phyloP scores from a whole-genome alignment of 2,329 filamentous ascomycete genomes.

The Pseudomassariella vexata region DNA sequence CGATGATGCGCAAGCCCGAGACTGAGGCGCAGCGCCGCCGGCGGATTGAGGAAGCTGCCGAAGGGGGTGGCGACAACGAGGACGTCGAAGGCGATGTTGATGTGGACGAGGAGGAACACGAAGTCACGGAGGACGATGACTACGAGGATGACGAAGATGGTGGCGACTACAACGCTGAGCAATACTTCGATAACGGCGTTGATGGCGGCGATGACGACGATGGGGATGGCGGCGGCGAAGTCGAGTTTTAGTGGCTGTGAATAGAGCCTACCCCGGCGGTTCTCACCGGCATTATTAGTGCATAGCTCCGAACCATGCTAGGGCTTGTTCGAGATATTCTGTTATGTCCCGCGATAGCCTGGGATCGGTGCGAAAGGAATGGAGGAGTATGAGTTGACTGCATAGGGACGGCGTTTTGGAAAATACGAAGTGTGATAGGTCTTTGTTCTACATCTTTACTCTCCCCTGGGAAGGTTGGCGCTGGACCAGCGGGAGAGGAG shows the following conservation, averaged over 20 bases:
- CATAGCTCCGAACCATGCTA: no score
- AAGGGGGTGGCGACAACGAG: slow-evolving; percentile 18
- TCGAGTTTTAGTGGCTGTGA: no score
- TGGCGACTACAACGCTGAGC: slow-evolving; percentile 56
- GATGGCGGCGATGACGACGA: slow-evolving; percentile 46
- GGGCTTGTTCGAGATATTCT: no score
- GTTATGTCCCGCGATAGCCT: no score
- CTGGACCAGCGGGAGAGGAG: slow-evolving; percentile 33
- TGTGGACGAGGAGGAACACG: slow-evolving; percentile 24
- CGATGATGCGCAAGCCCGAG: slow-evolving; percentile 16
- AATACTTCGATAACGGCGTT: slow-evolving; percentile 54
- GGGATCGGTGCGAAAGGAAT: no score
- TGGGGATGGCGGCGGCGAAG: slow-evolving; percentile 41
- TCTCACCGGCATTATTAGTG: no score
- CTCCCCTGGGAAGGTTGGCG: slow-evolving; percentile 34
- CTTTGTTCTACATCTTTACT: slow-evolving; percentile 5
- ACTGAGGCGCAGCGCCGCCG: slow-evolving; percentile 27
- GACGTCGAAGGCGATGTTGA: slow-evolving; percentile 25
- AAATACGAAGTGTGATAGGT: no score
- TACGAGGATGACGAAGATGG: slow-evolving; percentile 50
- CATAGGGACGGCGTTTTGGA: no score
- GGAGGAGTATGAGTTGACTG: no score
- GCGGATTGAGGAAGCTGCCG: slow-evolving; percentile 22
- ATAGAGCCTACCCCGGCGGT: no score
- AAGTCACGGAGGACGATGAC: slow-evolving; percentile 37